phyloP scores from a whole-genome alignment of 768 basidiomycete genomes.

The Auriculariales sp. region DNA sequence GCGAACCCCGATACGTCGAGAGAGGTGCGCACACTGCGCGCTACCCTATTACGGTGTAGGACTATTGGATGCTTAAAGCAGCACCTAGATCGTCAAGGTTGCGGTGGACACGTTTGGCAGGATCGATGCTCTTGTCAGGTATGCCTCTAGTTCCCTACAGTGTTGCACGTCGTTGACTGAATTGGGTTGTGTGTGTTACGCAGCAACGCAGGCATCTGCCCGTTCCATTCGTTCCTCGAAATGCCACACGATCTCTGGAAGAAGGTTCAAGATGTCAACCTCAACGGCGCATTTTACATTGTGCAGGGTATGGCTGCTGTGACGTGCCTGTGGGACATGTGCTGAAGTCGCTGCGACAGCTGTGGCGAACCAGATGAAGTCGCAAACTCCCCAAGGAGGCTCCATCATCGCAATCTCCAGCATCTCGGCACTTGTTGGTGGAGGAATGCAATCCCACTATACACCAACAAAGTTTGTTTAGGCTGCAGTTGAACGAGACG shows the following conservation, averaged over 20 bases:
- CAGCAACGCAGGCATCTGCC: slow-evolving; percentile 55
- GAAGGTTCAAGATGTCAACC: slow-evolving; percentile 51
- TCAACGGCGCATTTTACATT: slow-evolving; percentile 63
- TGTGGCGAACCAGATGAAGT: slow-evolving; percentile 61
- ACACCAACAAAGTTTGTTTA: not conserved
- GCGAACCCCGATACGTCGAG: slow-evolving; percentile 37
- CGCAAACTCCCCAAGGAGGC: slow-evolving; percentile 53
- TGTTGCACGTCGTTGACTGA: not conserved
- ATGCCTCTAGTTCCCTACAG: not conserved
- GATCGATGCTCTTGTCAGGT: slow-evolving; percentile 31
- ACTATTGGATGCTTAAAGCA: not conserved
- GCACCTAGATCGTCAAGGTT: slow-evolving; percentile 39
- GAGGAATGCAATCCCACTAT: slow-evolving; percentile 18
- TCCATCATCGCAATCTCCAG: slow-evolving; percentile 64
- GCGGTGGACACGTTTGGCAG: slow-evolving; percentile 46
- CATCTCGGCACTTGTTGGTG: slow-evolving; percentile 69
- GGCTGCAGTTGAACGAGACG: not conserved
- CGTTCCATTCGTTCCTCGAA: slow-evolving; percentile 59
- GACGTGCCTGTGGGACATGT: not conserved
- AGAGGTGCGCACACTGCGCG: slow-evolving; percentile 24
- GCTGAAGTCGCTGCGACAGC: slow-evolving; percentile 32
- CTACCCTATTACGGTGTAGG: no score
- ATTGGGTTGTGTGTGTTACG: no score
- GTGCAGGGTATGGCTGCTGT: slow-evolving; percentile 32
- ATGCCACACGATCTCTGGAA: slow-evolving; percentile 55